These are phyloP conservation scores for Sedum album DNA, from an alignment of 164 flowering plant genomes.

Conservation along the genomic window DNA sequence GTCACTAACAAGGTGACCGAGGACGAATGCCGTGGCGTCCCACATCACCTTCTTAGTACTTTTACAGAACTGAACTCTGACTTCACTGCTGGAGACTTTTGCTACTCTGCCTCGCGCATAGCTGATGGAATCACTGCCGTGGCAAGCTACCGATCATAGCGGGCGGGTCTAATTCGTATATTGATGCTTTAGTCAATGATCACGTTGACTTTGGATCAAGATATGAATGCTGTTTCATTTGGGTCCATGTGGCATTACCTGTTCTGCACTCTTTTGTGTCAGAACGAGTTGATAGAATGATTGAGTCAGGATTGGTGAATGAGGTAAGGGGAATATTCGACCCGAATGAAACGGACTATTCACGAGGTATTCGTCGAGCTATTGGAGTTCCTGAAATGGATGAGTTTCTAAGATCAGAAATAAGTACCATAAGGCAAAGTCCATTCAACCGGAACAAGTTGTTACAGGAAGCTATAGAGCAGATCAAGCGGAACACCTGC, in stretches of 20 bases:
- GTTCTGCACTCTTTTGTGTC: slow-evolving; percentile 35
- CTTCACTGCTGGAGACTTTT: slow-evolving; percentile 48
- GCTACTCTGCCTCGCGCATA: slow-evolving; percentile 25
- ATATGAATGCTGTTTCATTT: slow-evolving; percentile 57
- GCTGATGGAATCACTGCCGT: slow-evolving; percentile 31
- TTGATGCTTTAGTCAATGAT: slow-evolving; percentile 49
- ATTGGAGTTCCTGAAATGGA: slow-evolving; percentile 57
- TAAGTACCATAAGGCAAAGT: neutral
- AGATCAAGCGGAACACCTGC: slow-evolving; percentile 38
- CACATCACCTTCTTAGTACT: slow-evolving; percentile 64
- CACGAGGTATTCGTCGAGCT: slow-evolving; percentile 37
- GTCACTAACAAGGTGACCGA: slow-evolving; percentile 78
- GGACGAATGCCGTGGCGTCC: slow-evolving; percentile 51
- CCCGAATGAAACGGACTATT: slow-evolving; percentile 28
- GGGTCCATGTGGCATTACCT: slow-evolving; percentile 41
- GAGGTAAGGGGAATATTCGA: slow-evolving; percentile 37
- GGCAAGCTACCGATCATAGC: slow-evolving; percentile 62
- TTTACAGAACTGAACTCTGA: slow-evolving; percentile 30
- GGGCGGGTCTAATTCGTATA: slow-evolving; percentile 81
- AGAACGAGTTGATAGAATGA: slow-evolving; percentile 45
- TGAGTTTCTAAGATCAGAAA: slow-evolving; percentile 19
- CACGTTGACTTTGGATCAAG: slow-evolving; percentile 25
- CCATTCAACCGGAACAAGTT: slow-evolving; percentile 9
- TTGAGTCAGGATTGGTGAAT: slow-evolving; percentile 33
- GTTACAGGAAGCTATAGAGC: slow-evolving; percentile 24